Conservation (phyloP, 2,329 filamentous ascomycete genomes). For the Cladophialophora carrionii region DNA sequence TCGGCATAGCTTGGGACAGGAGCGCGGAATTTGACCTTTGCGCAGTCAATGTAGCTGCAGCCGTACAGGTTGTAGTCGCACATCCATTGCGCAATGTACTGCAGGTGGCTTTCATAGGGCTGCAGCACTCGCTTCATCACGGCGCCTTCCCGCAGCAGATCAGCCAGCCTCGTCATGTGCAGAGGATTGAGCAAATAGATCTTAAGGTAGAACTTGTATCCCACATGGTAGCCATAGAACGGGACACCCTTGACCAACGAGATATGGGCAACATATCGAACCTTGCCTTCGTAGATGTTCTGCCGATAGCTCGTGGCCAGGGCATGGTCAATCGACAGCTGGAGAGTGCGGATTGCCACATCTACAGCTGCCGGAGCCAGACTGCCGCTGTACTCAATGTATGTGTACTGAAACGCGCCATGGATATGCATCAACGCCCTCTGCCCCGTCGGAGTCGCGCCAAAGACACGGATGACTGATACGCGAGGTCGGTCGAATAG, state of each 20-base stretch:
- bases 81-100: slow-evolving; percentile 96
- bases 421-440: slow-evolving; percentile 96
- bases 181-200: slow-evolving; percentile 89
- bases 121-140: slow-evolving; percentile 84
- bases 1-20: slow-evolving; percentile 74
- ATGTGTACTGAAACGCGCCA: slow-evolving; percentile 94
- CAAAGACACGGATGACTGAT: slow-evolving; percentile 87
- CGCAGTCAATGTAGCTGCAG: slow-evolving; percentile 79
- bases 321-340: slow-evolving; percentile 87
- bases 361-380: slow-evolving; percentile 70
- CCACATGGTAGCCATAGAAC: slow-evolving; percentile 94
- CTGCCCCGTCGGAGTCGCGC: slow-evolving; percentile 89
- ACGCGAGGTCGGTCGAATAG: slow-evolving; percentile 70
- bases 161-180: slow-evolving; percentile 82
- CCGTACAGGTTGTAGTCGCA: slow-evolving; percentile 97
- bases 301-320: slow-evolving; percentile 82
- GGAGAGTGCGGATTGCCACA: slow-evolving; percentile 74
- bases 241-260: slow-evolving; percentile 90
- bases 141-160: slow-evolving; percentile 83
- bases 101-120: slow-evolving; percentile 90
- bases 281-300: slow-evolving; percentile 70
- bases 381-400: slow-evolving; percentile 77
- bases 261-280: slow-evolving; percentile 82
- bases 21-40: slow-evolving; percentile 70
- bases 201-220: slow-evolving; percentile 88